These are phyloP conservation scores for Penicillium sp. DNA, from an alignment of 2,329 filamentous ascomycete genomes.

Conservation along the genomic window DNA sequence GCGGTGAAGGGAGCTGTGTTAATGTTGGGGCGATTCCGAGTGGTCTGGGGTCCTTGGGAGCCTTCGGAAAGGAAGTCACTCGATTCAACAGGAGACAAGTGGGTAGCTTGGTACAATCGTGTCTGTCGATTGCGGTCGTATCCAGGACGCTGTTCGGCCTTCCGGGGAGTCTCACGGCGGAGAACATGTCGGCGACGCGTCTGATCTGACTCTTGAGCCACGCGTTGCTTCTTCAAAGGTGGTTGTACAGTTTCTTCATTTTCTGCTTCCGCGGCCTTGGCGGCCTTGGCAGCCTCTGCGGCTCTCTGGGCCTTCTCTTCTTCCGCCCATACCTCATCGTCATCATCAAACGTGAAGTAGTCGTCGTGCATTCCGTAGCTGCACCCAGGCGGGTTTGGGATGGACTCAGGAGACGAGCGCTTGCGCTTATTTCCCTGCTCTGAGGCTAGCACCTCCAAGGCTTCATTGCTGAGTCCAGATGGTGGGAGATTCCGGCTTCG, in stretches of 20 bases:
- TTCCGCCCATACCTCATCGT: constrained; percentile 31
- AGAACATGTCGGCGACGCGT: constrained; percentile 14
- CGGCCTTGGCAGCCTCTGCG: constrained; percentile 6
- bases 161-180: background rate
- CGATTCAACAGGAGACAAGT: constrained; percentile 28
- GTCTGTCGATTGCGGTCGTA: constrained; percentile 27
- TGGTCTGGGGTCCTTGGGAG: constrained; percentile 15
- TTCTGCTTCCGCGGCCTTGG: constrained; percentile 1
- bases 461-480: constrained; percentile 9
- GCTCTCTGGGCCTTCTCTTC: constrained; percentile 6
- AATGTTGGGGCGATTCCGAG: background rate
- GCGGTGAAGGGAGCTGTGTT: background rate
- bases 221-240: constrained; percentile 12
- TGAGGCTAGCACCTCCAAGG: background rate
- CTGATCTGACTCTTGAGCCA: constrained; percentile 7
- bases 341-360: constrained; percentile 36
- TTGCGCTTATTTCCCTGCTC: constrained; percentile 37
- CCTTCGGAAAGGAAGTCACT: constrained; percentile 29
- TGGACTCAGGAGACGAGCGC: constrained; percentile 39
- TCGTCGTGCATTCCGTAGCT: constrained; percentile 44
- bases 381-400: constrained; percentile 42
- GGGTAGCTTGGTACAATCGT: constrained; percentile 18
- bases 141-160: constrained; percentile 13
- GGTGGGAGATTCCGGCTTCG: background rate
- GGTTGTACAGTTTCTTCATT: background rate